Evolutionary conservation across 2,329 filamentous ascomycete species (phyloP), one percentile per base, ranked within the genome.

Genomic region (Chaetomium sp.): DNA sequence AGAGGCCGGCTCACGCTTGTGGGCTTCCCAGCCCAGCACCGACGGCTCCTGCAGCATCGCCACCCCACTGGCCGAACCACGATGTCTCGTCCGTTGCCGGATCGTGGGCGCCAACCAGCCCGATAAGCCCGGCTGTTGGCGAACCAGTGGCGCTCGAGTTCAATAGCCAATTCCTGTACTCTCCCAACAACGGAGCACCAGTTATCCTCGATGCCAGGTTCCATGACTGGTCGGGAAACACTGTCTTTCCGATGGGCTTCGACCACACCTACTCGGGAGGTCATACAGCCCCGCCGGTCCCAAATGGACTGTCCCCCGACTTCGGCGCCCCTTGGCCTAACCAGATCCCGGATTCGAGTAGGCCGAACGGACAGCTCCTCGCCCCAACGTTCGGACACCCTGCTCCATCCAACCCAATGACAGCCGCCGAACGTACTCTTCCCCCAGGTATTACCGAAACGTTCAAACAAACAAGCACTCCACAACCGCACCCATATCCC

Each of bases 21-120:
- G 63, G 63, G 6, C 9, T 62, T 4, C 63, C 55, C 1, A 65
- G 63, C 35, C 63, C 63, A 12, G 55, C 50, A 7, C 59, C 49
- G 23, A 62, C 63, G 16, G 59, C 38, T 42, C 21, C 49, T 5
- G 63, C 49, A 31, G 35, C 55, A 25, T 59, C 63, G 16, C 59
- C 63, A 2, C 27, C 59, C 3, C 25, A 49, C 13, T 55, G 55
- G 55, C 50, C 49, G 25, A 42, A 38, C 4, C 55, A 59, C 12
- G 56, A 42, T 25, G 23, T 16, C 16, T 31, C 50, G 7, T 31
- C 29, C 13, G 42, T 42, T 19, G 19, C 13, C 3, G 29, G 33
- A 3, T 12, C 35, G 2, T 65, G 63, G 63, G 12, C 31, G 2
- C 59, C 63, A 3, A 29, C 38, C 16, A 65, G 59, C 13, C 63